A percentile compares a stretch with the other conserved stretches of the same genome.
These are phyloP conservation scores for Colletotrichum truncatum DNA, from an alignment of 2,329 filamentous ascomycete genomes.

Conservation along the genomic window DNA sequence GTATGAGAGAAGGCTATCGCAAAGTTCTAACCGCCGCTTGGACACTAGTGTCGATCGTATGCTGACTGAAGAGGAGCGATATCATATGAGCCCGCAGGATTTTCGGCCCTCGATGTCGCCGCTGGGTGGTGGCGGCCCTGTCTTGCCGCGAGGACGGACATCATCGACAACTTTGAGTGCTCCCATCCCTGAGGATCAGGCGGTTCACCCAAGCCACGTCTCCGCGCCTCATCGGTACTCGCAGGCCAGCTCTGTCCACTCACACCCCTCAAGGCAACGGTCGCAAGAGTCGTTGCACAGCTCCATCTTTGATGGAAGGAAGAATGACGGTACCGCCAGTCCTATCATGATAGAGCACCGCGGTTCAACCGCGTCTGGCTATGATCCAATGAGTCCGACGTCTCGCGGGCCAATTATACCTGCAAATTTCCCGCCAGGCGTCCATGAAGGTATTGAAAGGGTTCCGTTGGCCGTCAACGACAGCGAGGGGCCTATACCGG, in stretches of 20 bases:
- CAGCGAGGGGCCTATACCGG: constrained; percentile 47
- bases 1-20: background rate
- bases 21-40: constrained; percentile 1
- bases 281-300: constrained; percentile 47
- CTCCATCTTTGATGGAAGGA: constrained; percentile 44
- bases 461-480: constrained; percentile 8
- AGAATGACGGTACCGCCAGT: constrained; percentile 36
- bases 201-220: background rate
- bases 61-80: constrained; percentile 25
- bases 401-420: constrained; percentile 4
- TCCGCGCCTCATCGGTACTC: constrained; percentile 22
- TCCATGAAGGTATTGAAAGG: constrained; percentile 25
- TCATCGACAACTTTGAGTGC: background rate
- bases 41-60: constrained; percentile 3
- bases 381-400: constrained; percentile 3
- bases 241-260: constrained; percentile 26
- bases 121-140: background rate
- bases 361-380: constrained; percentile 25
- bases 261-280: constrained; percentile 38
- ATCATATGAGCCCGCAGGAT: constrained; percentile 16
- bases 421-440: constrained; percentile 19
- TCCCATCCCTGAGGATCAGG: constrained; percentile 14
- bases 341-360: constrained; percentile 33
- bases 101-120: background rate
- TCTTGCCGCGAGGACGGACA: background rate